A percentile compares a stretch with the other conserved stretches of the same genome.
These are phyloP conservation scores for Skeletonema potamos DNA, from an alignment of 108 stramenopile genomes.

Conservation along the genomic window DNA sequence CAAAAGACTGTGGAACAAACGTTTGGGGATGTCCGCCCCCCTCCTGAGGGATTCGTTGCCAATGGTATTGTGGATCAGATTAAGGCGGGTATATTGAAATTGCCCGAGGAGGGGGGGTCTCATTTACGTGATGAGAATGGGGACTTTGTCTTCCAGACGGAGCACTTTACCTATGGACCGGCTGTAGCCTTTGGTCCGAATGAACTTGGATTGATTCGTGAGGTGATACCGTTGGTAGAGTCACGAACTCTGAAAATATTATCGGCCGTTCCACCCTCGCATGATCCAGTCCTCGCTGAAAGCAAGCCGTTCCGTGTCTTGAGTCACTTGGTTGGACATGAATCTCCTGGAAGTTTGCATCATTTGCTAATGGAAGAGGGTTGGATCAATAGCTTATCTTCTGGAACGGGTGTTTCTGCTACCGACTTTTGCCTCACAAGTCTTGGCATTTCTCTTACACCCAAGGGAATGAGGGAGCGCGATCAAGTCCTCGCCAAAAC, in stretches of 20 bases:
- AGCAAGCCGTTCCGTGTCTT: constrained; percentile 82
- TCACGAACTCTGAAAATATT: constrained; percentile 80
- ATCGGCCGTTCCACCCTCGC: constrained; percentile 85
- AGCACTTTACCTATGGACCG: constrained; percentile 67
- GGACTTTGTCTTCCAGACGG: constrained; percentile 59
- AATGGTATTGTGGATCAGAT: constrained; percentile 51
- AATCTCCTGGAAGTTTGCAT: constrained; percentile 91
- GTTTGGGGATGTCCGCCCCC: constrained; percentile 67
- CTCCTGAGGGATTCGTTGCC: constrained; percentile 38
- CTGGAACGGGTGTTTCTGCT: constrained; percentile 71
- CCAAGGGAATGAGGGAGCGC: constrained; percentile 67
- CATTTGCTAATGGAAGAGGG: constrained; percentile 74
- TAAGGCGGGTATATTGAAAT: constrained; percentile 37
- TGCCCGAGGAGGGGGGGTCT: constrained; percentile 8
- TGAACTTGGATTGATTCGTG: constrained; percentile 67
- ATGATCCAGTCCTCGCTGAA: constrained; percentile 68
- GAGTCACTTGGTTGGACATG: constrained; percentile 95
- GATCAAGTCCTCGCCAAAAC: constrained; percentile 73
- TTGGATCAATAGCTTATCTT: constrained; percentile 70
- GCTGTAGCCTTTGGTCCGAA: constrained; percentile 70
- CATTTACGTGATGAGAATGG: constrained; percentile 27
- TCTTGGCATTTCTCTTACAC: constrained; percentile 75
- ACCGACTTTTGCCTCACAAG: constrained; percentile 75
- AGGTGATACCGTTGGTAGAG: constrained; percentile 89
- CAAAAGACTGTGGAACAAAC: constrained; percentile 72